Evolutionary conservation across 805 yeast species (phyloP).

Genomic region (Candida xiaguanensis): DNA sequence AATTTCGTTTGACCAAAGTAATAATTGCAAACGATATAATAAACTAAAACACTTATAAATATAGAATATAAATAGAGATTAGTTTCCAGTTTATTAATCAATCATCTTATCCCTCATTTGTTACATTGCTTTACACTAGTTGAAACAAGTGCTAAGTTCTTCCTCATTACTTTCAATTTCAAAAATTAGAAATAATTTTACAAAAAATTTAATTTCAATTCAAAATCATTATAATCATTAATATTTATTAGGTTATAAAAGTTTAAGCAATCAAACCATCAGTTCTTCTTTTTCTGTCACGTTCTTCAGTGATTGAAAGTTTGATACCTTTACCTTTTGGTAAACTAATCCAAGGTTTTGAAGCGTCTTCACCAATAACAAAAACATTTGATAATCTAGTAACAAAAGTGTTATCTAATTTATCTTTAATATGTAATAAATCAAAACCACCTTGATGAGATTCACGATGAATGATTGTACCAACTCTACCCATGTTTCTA

Average conservation of each 20-base stretch:
- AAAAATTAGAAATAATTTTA: no score
- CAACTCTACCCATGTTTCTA: slow-evolving; percentile 37
- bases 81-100: no score
- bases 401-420: slow-evolving; percentile 39
- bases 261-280: slow-evolving; percentile 20
- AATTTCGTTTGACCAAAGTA: no score
- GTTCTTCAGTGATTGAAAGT: slow-evolving; percentile 40
- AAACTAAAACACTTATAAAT: no score
- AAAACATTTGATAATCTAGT: slow-evolving; percentile 41
- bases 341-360: slow-evolving; percentile 37
- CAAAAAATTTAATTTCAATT: no score
- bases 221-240: no score
- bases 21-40: no score
- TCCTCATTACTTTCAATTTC: no score
- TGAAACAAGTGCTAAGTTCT: no score
- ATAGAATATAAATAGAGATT: no score
- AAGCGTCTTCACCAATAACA: slow-evolving; percentile 40
- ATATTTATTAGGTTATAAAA: neutral
- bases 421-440: slow-evolving; percentile 40
- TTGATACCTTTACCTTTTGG: slow-evolving; percentile 46
- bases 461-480: slow-evolving; percentile 41
- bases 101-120: no score
- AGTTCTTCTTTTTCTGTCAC: slow-evolving; percentile 45
- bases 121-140: no score
- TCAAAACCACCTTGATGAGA: slow-evolving; percentile 43